Evolutionary conservation across 208 protist genomes (phyloP), one percentile per base, ranked within the genome.

Genomic region (Crithidia expoeki): DNA sequence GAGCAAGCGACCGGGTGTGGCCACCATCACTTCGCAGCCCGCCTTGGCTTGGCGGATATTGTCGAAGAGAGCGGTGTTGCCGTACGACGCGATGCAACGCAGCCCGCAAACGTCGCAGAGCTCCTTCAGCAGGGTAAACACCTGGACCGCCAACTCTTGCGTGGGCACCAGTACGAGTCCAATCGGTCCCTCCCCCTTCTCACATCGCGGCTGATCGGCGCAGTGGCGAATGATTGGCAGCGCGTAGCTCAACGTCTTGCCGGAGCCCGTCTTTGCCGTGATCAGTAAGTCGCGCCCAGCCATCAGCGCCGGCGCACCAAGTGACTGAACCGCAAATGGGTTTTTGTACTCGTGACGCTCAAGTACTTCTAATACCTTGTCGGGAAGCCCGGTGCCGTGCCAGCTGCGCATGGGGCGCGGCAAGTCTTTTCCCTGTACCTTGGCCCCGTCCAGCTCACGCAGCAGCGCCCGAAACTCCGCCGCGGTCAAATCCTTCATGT

Each of bases 161-260:
- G 97, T 98, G 7, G 96, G 96, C 36, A 97, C 90, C 10, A 98
- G 69, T 32, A 98, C 80, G 12, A 98, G 81, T 2, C 79, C 93
- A 27, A 96, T 92, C 17, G 95, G 96, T 2, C 96, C 95, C 52
- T 98, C 89, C 9, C 88, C 84, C 32, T 79, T 71, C 57, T 70
- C 72, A 62, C 90, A 92, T 10, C 76, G 68, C n/a, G 78, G 76
- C 81, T 98, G 96, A 40, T 81, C 87, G 19, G 94, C 68, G 59
- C 94, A 88, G 77, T 98, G 94, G 28, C 94, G 85, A 19, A 99
- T 67, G 1, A 98, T 71, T 4, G 97, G 96, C 44, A 99, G 69
- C 9, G 94, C 64, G 83, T 98, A 99, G 12, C 88, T 78, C 17
- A 98, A 70, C 51, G 97, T 99, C 63, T 99, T 99, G 46, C 97